These are phyloP conservation scores for Fusarium penzigii DNA, from an alignment of 2,329 filamentous ascomycete species.

Conservation along the genomic window DNA sequence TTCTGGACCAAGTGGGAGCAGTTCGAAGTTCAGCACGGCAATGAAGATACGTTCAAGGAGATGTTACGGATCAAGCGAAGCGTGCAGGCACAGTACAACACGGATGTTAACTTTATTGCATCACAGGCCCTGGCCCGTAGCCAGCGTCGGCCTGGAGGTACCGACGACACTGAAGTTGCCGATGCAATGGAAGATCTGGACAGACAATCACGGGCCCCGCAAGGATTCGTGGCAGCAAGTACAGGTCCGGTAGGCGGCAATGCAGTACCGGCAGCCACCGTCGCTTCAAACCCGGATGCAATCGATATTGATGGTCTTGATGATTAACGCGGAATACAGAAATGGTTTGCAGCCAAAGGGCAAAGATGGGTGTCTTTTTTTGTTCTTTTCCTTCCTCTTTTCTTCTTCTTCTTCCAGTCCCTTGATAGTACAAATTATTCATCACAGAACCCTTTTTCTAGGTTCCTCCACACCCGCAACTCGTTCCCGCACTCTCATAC, in stretches of 20 bases:
- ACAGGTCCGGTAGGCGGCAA: conserved; percentile 64
- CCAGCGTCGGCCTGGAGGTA: conserved; percentile 60
- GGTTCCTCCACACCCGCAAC: conserved; percentile 3
- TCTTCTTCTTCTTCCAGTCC: background rate
- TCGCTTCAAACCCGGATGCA: conserved; percentile 76
- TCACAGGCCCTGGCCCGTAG: conserved; percentile 87
- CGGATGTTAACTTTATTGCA: conserved; percentile 97
- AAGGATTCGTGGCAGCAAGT: conserved; percentile 88
- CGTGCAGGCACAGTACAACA: conserved; percentile 97
- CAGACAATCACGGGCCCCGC: conserved; percentile 81
- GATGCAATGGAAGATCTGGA: conserved; percentile 92
- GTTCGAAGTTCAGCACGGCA: conserved; percentile 97
- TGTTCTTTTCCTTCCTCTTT: no score
- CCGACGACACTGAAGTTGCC: conserved; percentile 51
- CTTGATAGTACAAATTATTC: conserved; percentile 20
- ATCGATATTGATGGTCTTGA: conserved; percentile 78
- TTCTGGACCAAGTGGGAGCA: conserved; percentile 98
- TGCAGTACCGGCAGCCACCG: conserved; percentile 40
- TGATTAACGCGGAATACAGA: conserved; percentile 44
- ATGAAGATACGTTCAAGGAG: conserved; percentile 99
- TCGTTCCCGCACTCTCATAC: conserved; percentile 10
- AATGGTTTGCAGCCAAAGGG: conserved; percentile 7
- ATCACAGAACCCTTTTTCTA: conserved; percentile 15
- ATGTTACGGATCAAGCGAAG: conserved; percentile 98
- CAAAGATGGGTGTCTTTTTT: background rate